Evolutionary conservation across 331 rosid genomes (phyloP).

Genomic region (Cydonia oblonga): DNA sequence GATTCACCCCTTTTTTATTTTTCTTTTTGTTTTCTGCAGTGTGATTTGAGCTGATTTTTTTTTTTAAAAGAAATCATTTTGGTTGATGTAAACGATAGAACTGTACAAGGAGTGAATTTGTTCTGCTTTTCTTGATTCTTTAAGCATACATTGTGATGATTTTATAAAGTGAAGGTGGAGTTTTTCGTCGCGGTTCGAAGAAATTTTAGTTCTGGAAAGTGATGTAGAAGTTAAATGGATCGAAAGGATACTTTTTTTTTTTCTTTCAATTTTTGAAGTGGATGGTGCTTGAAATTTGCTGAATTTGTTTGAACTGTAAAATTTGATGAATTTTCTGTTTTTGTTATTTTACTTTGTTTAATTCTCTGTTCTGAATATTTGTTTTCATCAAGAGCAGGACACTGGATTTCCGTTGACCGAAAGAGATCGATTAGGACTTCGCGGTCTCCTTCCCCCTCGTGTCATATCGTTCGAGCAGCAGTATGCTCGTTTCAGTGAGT

Average conservation of each 20-base stretch:
- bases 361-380: constrained; percentile 1
- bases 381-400: constrained; percentile 51
- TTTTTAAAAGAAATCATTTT: too few species aligned
- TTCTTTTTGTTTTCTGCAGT: neutral
- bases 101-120: neutral
- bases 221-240: neutral
- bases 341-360: neutral
- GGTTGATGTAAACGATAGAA: too few species aligned
- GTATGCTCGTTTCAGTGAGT: constrained; percentile 84
- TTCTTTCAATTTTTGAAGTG: neutral
- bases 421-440: constrained; percentile 92
- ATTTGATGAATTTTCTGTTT: neutral
- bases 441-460: constrained; percentile 97
- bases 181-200: neutral
- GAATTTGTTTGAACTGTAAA: neutral
- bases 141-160: neutral
- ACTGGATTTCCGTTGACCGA: constrained; percentile 94
- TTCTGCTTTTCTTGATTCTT: neutral
- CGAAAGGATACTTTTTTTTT: neutral
- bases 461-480: constrained; percentile 94
- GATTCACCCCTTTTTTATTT: neutral
- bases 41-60: neutral
- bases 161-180: neutral
- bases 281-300: neutral
- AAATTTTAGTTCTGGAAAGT: neutral